Conservation (phyloP, 2,329 filamentous ascomycete genomes). For the Huntiella moniliformis region DNA sequence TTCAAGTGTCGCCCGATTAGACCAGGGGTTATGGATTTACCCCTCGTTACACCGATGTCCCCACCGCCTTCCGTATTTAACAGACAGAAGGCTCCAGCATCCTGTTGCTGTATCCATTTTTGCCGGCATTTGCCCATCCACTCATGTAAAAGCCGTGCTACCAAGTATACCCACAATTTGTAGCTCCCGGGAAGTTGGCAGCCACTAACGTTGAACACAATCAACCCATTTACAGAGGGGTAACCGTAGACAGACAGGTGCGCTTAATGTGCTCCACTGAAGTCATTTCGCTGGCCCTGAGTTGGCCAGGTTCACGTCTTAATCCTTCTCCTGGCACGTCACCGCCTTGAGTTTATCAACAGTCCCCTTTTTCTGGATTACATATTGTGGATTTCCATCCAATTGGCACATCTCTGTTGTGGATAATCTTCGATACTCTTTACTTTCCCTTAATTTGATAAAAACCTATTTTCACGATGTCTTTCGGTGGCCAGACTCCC, state of each 20-base stretch:
- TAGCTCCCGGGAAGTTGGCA: background rate
- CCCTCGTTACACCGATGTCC: slow-evolving; percentile 1
- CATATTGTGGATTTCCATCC: background rate
- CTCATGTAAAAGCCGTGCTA: too few species aligned
- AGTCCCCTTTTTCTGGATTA: slow-evolving; percentile 1
- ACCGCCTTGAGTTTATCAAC: slow-evolving; percentile 8
- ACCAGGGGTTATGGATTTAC: background rate
- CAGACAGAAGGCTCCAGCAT: slow-evolving; percentile 8
- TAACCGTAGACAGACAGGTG: too few species aligned
- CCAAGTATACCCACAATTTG: background rate
- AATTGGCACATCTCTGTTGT: background rate
- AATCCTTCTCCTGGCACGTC: slow-evolving; percentile 8
- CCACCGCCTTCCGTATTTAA: background rate
- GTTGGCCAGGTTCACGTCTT: slow-evolving; percentile 5
- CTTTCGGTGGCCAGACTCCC: slow-evolving; percentile 91
- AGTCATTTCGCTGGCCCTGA: too few species aligned
- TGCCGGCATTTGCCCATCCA: too few species aligned
- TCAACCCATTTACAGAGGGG: too few species aligned
- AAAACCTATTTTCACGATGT: slow-evolving; percentile 39
- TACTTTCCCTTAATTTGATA: background rate
- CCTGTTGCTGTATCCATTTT: background rate
- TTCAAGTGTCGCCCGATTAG: too few species aligned
- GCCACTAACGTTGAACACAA: too few species aligned
- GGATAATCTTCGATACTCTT: background rate
- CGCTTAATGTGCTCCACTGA: too few species aligned